Percentiles rank a stretch among this genome's conserved stretches.
Evolutionary conservation across 257 asterid species (phyloP).

Genomic region (Echium plantagineum): DNA sequence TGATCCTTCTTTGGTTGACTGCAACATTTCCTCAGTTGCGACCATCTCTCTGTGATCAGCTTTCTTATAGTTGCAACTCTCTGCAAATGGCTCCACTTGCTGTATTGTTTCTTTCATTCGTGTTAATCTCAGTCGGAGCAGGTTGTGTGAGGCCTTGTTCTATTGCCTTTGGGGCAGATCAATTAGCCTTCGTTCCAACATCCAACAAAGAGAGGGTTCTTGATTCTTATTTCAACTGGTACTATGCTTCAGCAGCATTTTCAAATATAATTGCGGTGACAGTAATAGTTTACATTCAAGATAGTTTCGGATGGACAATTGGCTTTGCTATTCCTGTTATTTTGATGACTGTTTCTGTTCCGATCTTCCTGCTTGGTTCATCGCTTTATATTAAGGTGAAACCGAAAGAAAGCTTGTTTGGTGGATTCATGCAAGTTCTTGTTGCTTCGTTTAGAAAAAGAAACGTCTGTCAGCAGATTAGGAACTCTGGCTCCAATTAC

Average conservation of each 20-base stretch:
- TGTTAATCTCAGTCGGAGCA: slow-evolving; percentile 10
- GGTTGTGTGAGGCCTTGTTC: slow-evolving; percentile 19
- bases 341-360: slow-evolving; percentile 13
- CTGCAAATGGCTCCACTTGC: slow-evolving; percentile 3
- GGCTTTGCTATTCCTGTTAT: slow-evolving; percentile 15
- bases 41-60: slow-evolving; percentile 8
- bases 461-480: not conserved
- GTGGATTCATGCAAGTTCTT: slow-evolving; percentile 14
- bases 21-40: slow-evolving; percentile 8
- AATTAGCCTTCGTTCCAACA: slow-evolving; percentile 2
- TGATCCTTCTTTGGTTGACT: slow-evolving; percentile 14
- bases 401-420: slow-evolving; percentile 10
- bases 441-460: slow-evolving; percentile 18
- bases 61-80: slow-evolving; percentile 4
- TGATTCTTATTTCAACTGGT: slow-evolving; percentile 11
- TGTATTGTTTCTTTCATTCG: slow-evolving; percentile 6
- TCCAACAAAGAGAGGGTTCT: slow-evolving; percentile 6
- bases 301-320: slow-evolving; percentile 13
- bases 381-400: slow-evolving; percentile 11
- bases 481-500: not conserved
- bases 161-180: slow-evolving; percentile 12
- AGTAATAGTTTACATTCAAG: slow-evolving; percentile 16
- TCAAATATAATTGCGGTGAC: slow-evolving; percentile 7
- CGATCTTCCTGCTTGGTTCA: slow-evolving; percentile 6
- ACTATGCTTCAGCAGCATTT: slow-evolving; percentile 9